These are phyloP conservation scores for Thielaviopsis punctulata DNA, from an alignment of 2,329 filamentous ascomycete species.

Conservation along the genomic window DNA sequence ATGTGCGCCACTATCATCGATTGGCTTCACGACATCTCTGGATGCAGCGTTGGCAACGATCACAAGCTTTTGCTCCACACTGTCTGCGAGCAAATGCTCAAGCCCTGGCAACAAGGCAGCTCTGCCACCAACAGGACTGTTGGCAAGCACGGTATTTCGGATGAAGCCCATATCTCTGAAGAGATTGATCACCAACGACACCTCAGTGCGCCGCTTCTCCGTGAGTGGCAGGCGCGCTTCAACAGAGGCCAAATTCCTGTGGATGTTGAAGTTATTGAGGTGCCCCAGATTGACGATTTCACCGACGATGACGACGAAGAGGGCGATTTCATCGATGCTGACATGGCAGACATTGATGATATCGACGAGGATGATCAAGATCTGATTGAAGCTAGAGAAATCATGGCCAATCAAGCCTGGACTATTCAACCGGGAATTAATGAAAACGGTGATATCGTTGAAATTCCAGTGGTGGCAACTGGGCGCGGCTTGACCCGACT, in stretches of 20 bases:
- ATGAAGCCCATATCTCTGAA: constrained; percentile 51
- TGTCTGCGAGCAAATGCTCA: constrained; percentile 82
- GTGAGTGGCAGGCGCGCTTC: constrained; percentile 17
- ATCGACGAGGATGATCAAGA: constrained; percentile 51
- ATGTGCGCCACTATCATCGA: constrained; percentile 98
- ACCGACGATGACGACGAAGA: constrained; percentile 1
- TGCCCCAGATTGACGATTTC: neutral
- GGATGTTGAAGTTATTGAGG: constrained; percentile 20
- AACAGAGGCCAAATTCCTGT: constrained; percentile 12
- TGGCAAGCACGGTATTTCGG: constrained; percentile 63
- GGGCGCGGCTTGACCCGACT: neutral
- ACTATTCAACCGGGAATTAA: neutral
- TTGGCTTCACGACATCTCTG: constrained; percentile 85
- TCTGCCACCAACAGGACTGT: constrained; percentile 62
- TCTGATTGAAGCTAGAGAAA: constrained; percentile 14
- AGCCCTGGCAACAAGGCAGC: constrained; percentile 75
- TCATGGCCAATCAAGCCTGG: neutral
- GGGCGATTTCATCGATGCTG: neutral
- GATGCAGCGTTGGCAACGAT: constrained; percentile 70
- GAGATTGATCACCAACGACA: constrained; percentile 20
- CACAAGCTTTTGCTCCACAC: constrained; percentile 60
- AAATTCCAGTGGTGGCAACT: neutral
- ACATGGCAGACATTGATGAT: constrained; percentile 5
- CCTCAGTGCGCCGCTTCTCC: constrained; percentile 22
- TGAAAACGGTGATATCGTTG: neutral